Percentiles rank a stretch among this genome's conserved stretches.
Conservation (phyloP, 192 early-diverging fungal species). For the Gonapodya prolifera region DNA sequence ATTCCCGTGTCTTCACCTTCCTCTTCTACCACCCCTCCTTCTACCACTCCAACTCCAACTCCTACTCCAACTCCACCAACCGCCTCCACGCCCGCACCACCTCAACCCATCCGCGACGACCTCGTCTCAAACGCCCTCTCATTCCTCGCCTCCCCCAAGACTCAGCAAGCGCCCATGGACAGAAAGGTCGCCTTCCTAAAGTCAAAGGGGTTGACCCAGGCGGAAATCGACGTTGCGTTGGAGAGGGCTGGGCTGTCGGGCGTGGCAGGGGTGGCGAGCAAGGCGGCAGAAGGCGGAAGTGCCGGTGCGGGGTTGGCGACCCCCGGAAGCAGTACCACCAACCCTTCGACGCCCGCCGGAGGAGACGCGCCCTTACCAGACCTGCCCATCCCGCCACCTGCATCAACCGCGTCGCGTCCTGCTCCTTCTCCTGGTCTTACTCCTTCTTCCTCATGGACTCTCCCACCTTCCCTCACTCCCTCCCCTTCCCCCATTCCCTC, state of each 20-base stretch:
- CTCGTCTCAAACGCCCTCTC: conserved; percentile 8
- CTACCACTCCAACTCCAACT: background rate
- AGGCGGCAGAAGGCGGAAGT: background rate
- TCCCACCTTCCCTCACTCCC: background rate
- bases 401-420: background rate
- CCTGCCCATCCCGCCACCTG: background rate
- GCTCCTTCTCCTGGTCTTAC: background rate
- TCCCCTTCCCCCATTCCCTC: background rate
- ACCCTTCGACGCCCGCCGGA: background rate
- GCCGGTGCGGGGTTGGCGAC: background rate
- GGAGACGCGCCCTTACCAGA: background rate
- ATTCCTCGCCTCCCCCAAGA: conserved; percentile 7
- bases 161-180: conserved; percentile 2
- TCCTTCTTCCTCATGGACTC: background rate
- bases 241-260: background rate
- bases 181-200: conserved; percentile 7
- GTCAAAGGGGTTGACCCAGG: conserved; percentile 8
- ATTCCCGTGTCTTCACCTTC: background rate
- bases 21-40: background rate
- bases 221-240: conserved; percentile 8
- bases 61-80: background rate
- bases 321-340: background rate
- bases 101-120: conserved; percentile 14
- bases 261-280: background rate
- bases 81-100: background rate